Evolutionary conservation across 805 yeast species (phyloP).

Genomic region (Ogataea ganodermae): DNA sequence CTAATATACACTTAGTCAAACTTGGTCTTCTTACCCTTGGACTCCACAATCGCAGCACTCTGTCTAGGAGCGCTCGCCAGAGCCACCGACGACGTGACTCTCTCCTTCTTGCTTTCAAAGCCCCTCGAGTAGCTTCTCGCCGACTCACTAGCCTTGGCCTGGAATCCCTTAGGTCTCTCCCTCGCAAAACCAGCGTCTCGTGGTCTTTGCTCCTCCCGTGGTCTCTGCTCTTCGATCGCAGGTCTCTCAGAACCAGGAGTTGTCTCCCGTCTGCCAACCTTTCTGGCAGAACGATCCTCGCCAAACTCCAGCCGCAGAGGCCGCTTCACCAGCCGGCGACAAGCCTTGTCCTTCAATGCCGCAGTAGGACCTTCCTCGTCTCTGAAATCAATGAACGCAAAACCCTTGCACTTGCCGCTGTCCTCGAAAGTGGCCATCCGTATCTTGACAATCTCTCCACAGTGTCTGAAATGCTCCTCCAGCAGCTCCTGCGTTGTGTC

Average conservation of each 20-base stretch:
- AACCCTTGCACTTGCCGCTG: slow-evolving; percentile 94
- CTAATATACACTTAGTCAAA: slow-evolving; percentile 47
- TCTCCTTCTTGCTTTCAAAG: slow-evolving; percentile 12
- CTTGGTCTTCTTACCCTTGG: slow-evolving; percentile 83
- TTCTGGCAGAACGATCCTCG: slow-evolving; percentile 75
- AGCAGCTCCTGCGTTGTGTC: slow-evolving; percentile 83
- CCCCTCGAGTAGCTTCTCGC: slow-evolving; percentile 7
- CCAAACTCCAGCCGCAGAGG: slow-evolving; percentile 87
- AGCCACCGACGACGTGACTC: slow-evolving; percentile 79
- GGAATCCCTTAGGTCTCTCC: slow-evolving; percentile 31
- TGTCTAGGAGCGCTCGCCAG: slow-evolving; percentile 87
- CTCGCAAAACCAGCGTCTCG: slow-evolving; percentile 6
- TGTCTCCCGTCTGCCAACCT: slow-evolving; percentile 22
- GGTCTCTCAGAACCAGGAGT: too few relatives aligned
- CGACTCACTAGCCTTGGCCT: slow-evolving; percentile 13
- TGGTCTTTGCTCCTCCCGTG: background rate
- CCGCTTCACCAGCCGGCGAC: slow-evolving; percentile 69
- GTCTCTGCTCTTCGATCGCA: slow-evolving; percentile 5
- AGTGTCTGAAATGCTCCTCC: slow-evolving; percentile 81
- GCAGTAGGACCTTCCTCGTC: slow-evolving; percentile 78
- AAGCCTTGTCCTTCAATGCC: slow-evolving; percentile 73
- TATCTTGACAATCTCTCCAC: slow-evolving; percentile 81
- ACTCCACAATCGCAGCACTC: slow-evolving; percentile 83
- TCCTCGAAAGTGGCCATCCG: slow-evolving; percentile 99
- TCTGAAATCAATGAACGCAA: slow-evolving; percentile 86